Evolutionary conservation across 176 grass and related monocot genomes (phyloP).

Genomic region (Carex scoparia): DNA sequence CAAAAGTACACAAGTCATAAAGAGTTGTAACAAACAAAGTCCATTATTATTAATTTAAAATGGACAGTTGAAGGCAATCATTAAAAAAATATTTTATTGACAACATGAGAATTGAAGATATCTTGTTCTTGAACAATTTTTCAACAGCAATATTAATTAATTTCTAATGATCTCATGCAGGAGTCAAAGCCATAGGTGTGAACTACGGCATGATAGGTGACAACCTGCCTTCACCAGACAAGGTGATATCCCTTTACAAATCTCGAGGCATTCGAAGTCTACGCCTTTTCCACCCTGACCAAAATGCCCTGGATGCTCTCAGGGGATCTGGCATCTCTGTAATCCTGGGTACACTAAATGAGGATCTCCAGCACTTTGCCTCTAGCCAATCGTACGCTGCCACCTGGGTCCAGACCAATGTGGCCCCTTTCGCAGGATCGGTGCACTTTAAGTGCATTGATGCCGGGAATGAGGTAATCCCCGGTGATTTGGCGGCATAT

Average conservation of each 20-base stretch:
- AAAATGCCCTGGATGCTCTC: slow-evolving; percentile 48
- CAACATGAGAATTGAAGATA: background rate
- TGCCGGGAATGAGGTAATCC: slow-evolving; percentile 81
- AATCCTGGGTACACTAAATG: slow-evolving; percentile 74
- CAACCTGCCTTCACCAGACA: slow-evolving; percentile 70
- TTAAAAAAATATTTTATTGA: background rate
- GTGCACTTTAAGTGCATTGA: slow-evolving; percentile 68
- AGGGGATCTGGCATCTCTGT: slow-evolving; percentile 52
- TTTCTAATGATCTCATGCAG: slow-evolving; percentile 23
- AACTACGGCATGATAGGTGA: slow-evolving; percentile 73
- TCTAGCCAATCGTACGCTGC: slow-evolving; percentile 45
- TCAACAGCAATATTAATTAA: background rate
- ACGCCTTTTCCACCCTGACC: slow-evolving; percentile 71
- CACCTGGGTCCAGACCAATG: slow-evolving; percentile 64
- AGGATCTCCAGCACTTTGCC: slow-evolving; percentile 56
- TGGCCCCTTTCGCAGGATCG: slow-evolving; percentile 54
- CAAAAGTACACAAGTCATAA: background rate
- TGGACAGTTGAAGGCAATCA: background rate
- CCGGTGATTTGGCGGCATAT: slow-evolving; percentile 33
- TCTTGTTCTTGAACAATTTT: background rate
- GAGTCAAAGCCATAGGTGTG: slow-evolving; percentile 57
- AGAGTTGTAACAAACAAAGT: background rate
- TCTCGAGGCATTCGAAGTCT: slow-evolving; percentile 46
- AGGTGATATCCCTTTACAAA: slow-evolving; percentile 60
- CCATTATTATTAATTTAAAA: background rate